Conservation (phyloP, 2,329 filamentous ascomycete genomes). For the Aspergillus sp. region DNA sequence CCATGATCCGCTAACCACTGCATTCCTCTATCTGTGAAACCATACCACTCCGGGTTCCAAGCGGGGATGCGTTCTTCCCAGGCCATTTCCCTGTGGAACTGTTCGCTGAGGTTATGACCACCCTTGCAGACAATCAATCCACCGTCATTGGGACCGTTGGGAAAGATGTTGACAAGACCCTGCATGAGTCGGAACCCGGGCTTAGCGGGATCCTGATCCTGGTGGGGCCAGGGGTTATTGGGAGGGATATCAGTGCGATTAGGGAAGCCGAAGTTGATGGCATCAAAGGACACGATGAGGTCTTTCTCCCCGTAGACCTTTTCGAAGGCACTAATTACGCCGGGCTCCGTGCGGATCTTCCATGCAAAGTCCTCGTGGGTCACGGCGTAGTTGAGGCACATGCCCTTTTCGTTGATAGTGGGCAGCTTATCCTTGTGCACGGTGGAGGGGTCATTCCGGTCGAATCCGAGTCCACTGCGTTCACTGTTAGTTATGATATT, state of each 20-base stretch:
- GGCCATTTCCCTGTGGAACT: conserved; percentile 30
- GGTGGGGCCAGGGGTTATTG: conserved; percentile 48
- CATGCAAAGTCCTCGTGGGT: conserved; percentile 51
- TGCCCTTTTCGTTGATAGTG: conserved; percentile 48
- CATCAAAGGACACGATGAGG: conserved; percentile 51
- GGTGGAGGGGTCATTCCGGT: conserved; percentile 33
- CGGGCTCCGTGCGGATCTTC: conserved; percentile 49
- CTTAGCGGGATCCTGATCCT: conserved; percentile 45
- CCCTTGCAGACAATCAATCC: conserved; percentile 36
- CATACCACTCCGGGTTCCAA: conserved; percentile 30
- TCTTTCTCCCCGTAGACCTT: conserved; percentile 47
- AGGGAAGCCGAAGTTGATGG: conserved; percentile 45
- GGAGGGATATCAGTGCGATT: conserved; percentile 20
- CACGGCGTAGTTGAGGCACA: conserved; percentile 47
- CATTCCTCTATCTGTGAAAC: conserved; percentile 28
- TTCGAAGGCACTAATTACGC: conserved; percentile 47
- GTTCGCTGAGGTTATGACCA: conserved; percentile 27
- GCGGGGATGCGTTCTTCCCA: conserved; percentile 21
- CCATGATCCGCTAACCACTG: conserved; percentile 32
- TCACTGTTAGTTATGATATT: not conserved
- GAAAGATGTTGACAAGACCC: conserved; percentile 48
- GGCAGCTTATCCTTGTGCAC: conserved; percentile 34
- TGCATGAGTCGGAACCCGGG: conserved; percentile 51
- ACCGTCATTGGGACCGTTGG: conserved; percentile 37
- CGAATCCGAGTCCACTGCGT: conserved; percentile 32